A percentile compares a stretch with the other conserved stretches of the same genome.
Conservation (phyloP, 345 rosid species). For the Mangifera indica region DNA sequence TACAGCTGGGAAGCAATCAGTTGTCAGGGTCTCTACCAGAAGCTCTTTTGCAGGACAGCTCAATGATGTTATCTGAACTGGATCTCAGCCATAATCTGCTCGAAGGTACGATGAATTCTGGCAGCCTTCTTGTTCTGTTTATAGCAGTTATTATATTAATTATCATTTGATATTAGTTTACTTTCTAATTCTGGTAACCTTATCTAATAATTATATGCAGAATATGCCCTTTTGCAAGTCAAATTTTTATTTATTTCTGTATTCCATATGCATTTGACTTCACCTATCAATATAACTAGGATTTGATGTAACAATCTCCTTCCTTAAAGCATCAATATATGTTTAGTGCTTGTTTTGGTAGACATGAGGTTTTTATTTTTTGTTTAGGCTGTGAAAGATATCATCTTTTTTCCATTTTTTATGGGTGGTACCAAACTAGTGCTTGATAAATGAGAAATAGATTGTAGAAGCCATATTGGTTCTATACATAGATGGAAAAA, state of each 20-base stretch:
- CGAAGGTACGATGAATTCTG: constrained; percentile 50
- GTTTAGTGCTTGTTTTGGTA: too few relatives aligned
- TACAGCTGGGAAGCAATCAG: constrained; percentile 65
- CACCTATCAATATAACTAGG: background rate
- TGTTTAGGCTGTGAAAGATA: too few relatives aligned
- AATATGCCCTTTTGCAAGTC: background rate
- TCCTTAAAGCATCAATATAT: too few relatives aligned
- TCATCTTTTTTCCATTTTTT: too few relatives aligned
- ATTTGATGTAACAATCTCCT: background rate
- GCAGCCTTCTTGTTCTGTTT: background rate
- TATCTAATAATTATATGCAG: background rate
- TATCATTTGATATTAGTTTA: background rate
- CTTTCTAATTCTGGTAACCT: background rate
- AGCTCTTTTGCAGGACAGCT: constrained; percentile 67
- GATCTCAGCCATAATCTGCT: constrained; percentile 82
- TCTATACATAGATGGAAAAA: too few relatives aligned
- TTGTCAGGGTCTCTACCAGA: constrained; percentile 65
- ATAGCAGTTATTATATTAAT: background rate
- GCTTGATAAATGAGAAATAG: too few relatives aligned
- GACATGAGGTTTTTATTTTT: too few relatives aligned
- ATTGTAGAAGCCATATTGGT: too few relatives aligned
- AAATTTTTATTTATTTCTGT: background rate
- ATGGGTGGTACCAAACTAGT: too few relatives aligned
- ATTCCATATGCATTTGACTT: background rate
- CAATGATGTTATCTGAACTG: constrained; percentile 73